Conservation (phyloP, 441 rosid genomes). For the Erodium trifolium region DNA sequence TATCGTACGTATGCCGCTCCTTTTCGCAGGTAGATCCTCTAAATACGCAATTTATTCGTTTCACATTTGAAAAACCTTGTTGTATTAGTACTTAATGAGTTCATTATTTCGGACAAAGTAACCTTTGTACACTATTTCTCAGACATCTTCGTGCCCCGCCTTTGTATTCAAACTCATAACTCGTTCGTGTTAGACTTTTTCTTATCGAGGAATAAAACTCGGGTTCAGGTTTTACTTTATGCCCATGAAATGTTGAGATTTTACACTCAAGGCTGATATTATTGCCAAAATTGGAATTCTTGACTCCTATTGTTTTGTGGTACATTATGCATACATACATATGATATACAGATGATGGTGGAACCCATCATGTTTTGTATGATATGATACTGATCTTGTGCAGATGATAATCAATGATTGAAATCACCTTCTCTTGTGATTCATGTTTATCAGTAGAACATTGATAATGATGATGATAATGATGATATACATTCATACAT, state of each 20-base stretch:
- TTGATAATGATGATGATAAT: too few relatives aligned
- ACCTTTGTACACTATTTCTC: background rate
- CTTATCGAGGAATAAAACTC: background rate
- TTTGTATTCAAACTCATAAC: background rate
- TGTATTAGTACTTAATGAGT: background rate
- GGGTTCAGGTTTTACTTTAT: background rate
- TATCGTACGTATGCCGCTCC: background rate
- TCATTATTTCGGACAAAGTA: background rate
- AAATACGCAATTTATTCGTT: background rate
- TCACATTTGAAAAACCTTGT: background rate
- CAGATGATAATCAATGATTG: background rate
- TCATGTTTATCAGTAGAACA: background rate
- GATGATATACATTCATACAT: too few relatives aligned
- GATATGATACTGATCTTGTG: background rate
- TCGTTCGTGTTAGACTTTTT: background rate
- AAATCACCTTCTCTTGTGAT: background rate
- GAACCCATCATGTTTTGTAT: background rate
- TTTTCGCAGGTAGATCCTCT: background rate
- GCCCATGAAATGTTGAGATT: background rate
- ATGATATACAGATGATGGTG: background rate
- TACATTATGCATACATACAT: too few relatives aligned
- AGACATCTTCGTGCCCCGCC: background rate
- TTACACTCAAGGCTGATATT: background rate
- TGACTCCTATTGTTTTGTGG: background rate
- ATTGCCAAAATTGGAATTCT: too few relatives aligned